Evolutionary conservation across 1,284 basidiomycete species (phyloP).

Genomic region (Apiotrichum domesticum): DNA sequence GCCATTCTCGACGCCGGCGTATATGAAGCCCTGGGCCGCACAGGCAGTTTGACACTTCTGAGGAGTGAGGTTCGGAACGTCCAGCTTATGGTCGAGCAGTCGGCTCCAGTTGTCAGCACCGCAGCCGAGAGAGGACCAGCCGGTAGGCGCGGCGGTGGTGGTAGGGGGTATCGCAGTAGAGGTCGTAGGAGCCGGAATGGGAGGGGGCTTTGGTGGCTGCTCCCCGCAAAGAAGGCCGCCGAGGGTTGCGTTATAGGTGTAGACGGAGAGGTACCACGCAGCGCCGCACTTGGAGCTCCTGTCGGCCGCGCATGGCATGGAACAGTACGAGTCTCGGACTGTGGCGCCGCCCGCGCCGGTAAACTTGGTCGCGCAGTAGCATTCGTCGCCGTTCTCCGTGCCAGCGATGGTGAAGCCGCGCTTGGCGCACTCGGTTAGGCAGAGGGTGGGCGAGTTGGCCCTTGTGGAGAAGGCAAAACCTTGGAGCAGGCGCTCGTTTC

Average conservation of each 20-base stretch:
- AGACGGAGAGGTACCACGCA: conserved; percentile 36
- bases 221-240: neutral
- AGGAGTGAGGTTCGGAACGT: no score
- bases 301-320: conserved; percentile 34
- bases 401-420: conserved; percentile 41
- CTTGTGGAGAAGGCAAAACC: conserved; percentile 31
- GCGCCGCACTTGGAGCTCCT: conserved; percentile 29
- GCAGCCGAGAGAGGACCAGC: no score
- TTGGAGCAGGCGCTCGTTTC: conserved; percentile 29
- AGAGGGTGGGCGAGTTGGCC: conserved; percentile 30
- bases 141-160: neutral
- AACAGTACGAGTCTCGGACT: conserved; percentile 24
- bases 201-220: neutral
- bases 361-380: conserved; percentile 38
- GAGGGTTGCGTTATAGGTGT: conserved; percentile 26
- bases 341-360: conserved; percentile 26
- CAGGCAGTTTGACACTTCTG: no score
- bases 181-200: conserved; percentile 15
- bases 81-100: neutral
- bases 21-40: no score
- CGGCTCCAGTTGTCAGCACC: no score
- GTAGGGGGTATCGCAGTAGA: conserved; percentile 3
- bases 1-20: no score
- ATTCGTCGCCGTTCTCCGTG: conserved; percentile 41
- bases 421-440: conserved; percentile 36